Evolutionary conservation across 257 asterid genomes (phyloP).

Genomic region (Salvia miltiorrhiza): DNA sequence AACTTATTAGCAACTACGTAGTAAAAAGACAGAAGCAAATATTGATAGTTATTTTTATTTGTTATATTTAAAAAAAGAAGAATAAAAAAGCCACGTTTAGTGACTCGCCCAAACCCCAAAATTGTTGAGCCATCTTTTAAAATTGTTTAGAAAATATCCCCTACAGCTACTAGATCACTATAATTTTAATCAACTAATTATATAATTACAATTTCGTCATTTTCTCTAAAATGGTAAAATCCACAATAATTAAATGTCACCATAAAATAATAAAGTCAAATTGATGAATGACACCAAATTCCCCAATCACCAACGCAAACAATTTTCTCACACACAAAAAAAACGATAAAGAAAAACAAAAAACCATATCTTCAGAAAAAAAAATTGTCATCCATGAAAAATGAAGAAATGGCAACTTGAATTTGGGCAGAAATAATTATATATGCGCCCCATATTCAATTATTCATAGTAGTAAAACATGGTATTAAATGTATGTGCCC

Average conservation of each 20-base stretch:
- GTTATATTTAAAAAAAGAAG: no score
- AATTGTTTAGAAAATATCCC: no score
- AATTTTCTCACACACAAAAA: not conserved
- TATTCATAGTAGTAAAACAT: not conserved
- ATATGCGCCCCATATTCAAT: no score
- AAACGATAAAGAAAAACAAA: not conserved
- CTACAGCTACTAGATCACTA: no score
- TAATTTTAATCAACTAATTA: not conserved
- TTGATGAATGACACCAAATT: not conserved
- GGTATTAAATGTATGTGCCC: not conserved
- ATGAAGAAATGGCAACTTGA: not conserved
- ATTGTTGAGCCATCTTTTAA: no score
- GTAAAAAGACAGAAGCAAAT: no score
- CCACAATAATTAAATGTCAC: not conserved
- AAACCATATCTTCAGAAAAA: not conserved
- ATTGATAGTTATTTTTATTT: no score
- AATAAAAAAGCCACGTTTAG: no score
- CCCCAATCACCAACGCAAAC: not conserved
- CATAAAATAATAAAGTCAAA: not conserved
- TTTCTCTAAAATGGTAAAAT: not conserved
- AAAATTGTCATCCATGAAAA: not conserved
- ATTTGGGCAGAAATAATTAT: no score
- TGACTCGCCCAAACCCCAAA: no score
- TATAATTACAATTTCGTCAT: not conserved
- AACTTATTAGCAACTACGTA: no score